A percentile compares a stretch with the other conserved stretches of the same genome.
These are phyloP conservation scores for Staphylotrichum tortipilum DNA, from an alignment of 495 filamentous ascomycete species.

Conservation along the genomic window DNA sequence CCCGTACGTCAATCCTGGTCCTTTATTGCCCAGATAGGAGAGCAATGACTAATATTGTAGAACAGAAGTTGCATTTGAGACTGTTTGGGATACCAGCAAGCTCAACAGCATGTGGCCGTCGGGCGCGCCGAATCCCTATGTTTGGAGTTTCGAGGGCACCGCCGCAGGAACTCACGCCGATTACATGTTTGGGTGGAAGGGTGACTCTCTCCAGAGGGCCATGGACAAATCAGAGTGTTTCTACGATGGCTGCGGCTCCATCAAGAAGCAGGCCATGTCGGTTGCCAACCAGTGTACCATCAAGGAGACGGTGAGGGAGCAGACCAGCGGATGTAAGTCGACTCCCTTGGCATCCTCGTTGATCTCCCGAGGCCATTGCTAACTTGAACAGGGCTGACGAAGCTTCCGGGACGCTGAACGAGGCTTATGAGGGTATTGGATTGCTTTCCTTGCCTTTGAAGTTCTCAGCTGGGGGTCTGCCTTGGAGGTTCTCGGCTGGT, in stretches of 20 bases:
- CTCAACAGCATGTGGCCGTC: conserved; percentile 40
- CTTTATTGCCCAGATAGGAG: too few relatives aligned
- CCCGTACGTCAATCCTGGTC: too few relatives aligned
- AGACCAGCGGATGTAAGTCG: conserved; percentile 39
- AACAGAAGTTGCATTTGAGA: conserved; percentile 43
- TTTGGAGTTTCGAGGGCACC: conserved; percentile 21
- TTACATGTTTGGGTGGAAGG: conserved; percentile 15
- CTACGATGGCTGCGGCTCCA: conserved; percentile 36
- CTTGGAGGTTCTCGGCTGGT: too few relatives aligned
- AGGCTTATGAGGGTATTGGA: too few relatives aligned
- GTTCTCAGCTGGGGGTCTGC: too few relatives aligned
- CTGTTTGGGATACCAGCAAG: conserved; percentile 39
- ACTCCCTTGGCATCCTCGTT: background rate
- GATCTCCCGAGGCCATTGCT: background rate
- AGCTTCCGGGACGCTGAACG: background rate
- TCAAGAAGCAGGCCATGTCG: conserved; percentile 34
- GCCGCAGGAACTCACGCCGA: conserved; percentile 15
- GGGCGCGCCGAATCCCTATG: conserved; percentile 32
- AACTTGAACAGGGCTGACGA: background rate
- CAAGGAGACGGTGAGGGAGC: conserved; percentile 31
- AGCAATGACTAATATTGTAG: too few relatives aligned
- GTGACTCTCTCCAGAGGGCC: conserved; percentile 24
- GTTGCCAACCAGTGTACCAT: conserved; percentile 35
- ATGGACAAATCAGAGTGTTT: conserved; percentile 37
- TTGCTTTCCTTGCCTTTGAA: too few relatives aligned